phyloP scores from a whole-genome alignment of 352 stramenopile species.

The Globisporangium barbulae region DNA sequence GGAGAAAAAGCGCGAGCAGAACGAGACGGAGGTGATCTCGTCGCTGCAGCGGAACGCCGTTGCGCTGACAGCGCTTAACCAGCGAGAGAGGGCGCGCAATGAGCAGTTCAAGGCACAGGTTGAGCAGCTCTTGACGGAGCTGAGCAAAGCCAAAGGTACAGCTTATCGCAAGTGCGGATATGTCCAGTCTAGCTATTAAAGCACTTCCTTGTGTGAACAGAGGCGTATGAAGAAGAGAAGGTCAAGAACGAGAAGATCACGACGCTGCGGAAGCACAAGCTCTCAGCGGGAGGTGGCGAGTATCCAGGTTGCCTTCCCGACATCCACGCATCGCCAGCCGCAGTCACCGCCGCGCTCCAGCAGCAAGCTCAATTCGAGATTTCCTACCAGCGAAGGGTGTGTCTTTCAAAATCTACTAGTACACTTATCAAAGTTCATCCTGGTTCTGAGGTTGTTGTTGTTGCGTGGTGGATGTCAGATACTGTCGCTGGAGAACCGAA shows the following conservation, averaged over 20 bases:
- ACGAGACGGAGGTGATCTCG: slow-evolving; percentile 28
- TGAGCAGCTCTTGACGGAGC: slow-evolving; percentile 23
- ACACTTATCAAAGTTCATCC: too few relatives aligned
- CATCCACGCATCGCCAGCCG: slow-evolving; percentile 30
- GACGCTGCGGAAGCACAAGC: slow-evolving; percentile 23
- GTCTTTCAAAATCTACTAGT: too few relatives aligned
- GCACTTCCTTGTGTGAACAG: slow-evolving; percentile 15
- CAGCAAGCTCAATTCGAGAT: slow-evolving; percentile 69
- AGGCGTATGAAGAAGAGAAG: slow-evolving; percentile 43
- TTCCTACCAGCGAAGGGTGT: slow-evolving; percentile 62
- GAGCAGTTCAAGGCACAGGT: slow-evolving; percentile 38
- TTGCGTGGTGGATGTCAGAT: slow-evolving; percentile 24
- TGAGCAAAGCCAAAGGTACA: slow-evolving; percentile 34
- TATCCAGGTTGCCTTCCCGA: slow-evolving; percentile 34
- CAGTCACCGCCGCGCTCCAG: slow-evolving; percentile 41
- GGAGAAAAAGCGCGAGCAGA: slow-evolving; percentile 22
- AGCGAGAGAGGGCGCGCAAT: slow-evolving; percentile 46
- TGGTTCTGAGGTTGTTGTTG: neutral
- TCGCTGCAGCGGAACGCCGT: slow-evolving; percentile 49
- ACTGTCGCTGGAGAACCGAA: slow-evolving; percentile 55
- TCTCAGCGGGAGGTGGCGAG: slow-evolving; percentile 12
- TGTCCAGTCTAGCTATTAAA: neutral
- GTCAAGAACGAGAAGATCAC: slow-evolving; percentile 45
- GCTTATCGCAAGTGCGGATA: neutral
- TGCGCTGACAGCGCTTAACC: slow-evolving; percentile 37